Base-by-base conservation (phyloP, 2,329 filamentous ascomycete species). In the Fusarium verrucosum region DNA sequence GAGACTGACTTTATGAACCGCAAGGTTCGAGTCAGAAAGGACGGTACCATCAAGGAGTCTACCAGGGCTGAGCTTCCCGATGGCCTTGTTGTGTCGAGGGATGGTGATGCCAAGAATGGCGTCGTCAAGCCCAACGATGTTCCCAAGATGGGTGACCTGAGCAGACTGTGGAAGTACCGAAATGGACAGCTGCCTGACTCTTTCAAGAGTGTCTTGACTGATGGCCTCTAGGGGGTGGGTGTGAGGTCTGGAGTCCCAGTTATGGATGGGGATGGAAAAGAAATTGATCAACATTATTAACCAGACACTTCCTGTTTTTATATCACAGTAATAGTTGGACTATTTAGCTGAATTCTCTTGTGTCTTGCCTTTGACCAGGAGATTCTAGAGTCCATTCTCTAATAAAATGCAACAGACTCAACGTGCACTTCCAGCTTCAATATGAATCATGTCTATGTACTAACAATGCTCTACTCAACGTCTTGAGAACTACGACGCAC, bases 101-200 rank as follows among this genome's bases (percentile, higher is more conserved):
- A 38, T 14, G 22, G 13, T 5, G 30, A 17, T 6, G 36, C 22
- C 6, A 41, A 19, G 14, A 32, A 42, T 17, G 33, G 17, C 9
- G 8, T 37, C 1, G 11, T 44, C 6, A 36, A 16, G 25, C 13
- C 7, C 1, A n/a, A 33, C 32, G 36, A 46, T 4, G 49, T 59
- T 20, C 59, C 40, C 1, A 43, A 22, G 7, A 64, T 64, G 47
- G 37, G 46, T 5, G 44, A 57, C 25, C 7, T 62, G 19, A 62
- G 57, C 26, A 42, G 59, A 16, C 7, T 62, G 14, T 62, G 59
- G 59, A 57, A 46, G 5, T 51, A 62, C 13, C 44, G 57, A 2
- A 57, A 62, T 14, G 57, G 50, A 3, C 17, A 38, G 16, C 6
- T 43, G 32, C 52, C 55, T 3, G 37, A 38, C 5, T 28, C 17